Evolutionary conservation across 441 rosid genomes (phyloP).

Genomic region (Sinapis alba): DNA sequence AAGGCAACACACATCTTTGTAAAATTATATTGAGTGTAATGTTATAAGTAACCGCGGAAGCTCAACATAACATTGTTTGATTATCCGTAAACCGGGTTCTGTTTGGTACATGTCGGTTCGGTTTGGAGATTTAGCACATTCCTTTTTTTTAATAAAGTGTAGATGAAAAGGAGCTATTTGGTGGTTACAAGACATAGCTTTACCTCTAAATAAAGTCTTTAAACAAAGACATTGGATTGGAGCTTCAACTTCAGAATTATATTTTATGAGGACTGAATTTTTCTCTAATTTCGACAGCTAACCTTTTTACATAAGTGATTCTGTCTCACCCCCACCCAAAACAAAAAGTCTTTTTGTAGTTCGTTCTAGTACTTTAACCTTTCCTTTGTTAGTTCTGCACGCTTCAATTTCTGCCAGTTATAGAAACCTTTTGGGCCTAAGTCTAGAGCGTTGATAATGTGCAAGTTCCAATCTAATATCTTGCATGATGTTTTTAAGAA

Average conservation of each 20-base stretch:
- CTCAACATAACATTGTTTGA: too few relatives aligned
- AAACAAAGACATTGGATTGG: constrained; percentile 31
- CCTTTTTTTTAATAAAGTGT: too few relatives aligned
- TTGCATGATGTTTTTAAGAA: not conserved
- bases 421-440: not conserved
- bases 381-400: not conserved
- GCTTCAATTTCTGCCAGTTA: not conserved
- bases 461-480: not conserved
- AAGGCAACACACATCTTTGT: too few relatives aligned
- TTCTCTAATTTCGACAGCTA: not conserved
- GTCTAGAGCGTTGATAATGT: not conserved
- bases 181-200: constrained; percentile 51
- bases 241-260: constrained; percentile 27
- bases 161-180: too few relatives aligned
- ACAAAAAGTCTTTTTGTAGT: not conserved
- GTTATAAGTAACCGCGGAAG: too few relatives aligned
- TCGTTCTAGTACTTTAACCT: not conserved
- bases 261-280: not conserved
- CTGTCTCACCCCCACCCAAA: too few relatives aligned
- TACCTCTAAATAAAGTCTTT: constrained; percentile 73
- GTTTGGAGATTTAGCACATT: too few relatives aligned
- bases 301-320: not conserved
- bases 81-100: too few relatives aligned
- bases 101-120: too few relatives aligned
- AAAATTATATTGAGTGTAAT: too few relatives aligned